phyloP scores from a whole-genome alignment of 148 eudicot species.

The Hydrangea macrophylla region DNA sequence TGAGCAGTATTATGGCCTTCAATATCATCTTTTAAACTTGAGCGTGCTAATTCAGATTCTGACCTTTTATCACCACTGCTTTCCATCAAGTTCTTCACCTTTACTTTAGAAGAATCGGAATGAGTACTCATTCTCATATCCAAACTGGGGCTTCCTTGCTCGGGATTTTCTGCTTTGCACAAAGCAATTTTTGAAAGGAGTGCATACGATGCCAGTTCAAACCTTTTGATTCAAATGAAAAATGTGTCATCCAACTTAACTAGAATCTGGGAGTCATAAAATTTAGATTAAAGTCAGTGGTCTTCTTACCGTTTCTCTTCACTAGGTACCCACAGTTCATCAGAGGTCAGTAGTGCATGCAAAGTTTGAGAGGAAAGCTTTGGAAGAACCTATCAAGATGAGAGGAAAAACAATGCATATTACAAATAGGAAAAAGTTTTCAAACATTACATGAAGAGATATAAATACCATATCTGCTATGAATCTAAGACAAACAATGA shows the following conservation, averaged over 20 bases:
- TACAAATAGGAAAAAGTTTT: neutral
- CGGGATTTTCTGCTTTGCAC: conserved; percentile 47
- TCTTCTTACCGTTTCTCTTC: conserved; percentile 87
- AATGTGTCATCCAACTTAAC: conserved; percentile 20
- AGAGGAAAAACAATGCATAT: conserved; percentile 15
- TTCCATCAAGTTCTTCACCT: conserved; percentile 41
- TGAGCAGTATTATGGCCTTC: conserved; percentile 26
- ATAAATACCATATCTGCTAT: too few species aligned
- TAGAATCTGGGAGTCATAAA: neutral
- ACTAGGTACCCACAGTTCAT: conserved; percentile 91
- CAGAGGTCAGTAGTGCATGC: conserved; percentile 83
- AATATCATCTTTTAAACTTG: conserved; percentile 40
- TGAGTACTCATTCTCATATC: conserved; percentile 31
- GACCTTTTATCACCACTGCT: conserved; percentile 33
- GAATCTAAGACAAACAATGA: neutral
- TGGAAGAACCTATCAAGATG: conserved; percentile 67
- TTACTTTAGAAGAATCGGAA: conserved; percentile 38
- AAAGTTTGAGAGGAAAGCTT: conserved; percentile 94
- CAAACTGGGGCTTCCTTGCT: conserved; percentile 33
- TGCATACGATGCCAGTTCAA: conserved; percentile 80
- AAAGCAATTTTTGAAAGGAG: conserved; percentile 62
- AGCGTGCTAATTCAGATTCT: conserved; percentile 42
- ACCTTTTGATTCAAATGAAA: conserved; percentile 43
- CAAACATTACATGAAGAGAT: too few species aligned
- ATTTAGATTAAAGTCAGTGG: neutral